These are phyloP conservation scores for Alternaria brassicae DNA, from an alignment of 2,329 filamentous ascomycete genomes.

Conservation along the genomic window DNA sequence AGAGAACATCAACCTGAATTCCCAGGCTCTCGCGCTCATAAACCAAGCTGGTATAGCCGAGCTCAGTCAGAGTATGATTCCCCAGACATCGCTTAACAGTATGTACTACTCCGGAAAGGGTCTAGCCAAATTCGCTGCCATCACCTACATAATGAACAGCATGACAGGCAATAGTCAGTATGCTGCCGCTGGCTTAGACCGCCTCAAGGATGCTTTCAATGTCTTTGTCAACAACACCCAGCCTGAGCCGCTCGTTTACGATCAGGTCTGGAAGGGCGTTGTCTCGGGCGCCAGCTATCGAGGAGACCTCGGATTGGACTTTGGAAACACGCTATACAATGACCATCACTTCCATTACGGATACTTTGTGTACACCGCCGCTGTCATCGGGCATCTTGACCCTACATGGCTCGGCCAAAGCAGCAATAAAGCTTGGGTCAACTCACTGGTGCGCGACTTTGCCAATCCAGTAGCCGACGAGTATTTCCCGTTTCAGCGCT, in stretches of 20 bases:
- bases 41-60: slow-evolving; percentile 71
- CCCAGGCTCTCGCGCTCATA: slow-evolving; percentile 65
- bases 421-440: slow-evolving; percentile 80
- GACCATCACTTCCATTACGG: slow-evolving; percentile 74
- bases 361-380: slow-evolving; percentile 89
- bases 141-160: slow-evolving; percentile 59
- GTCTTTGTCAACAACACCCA: slow-evolving; percentile 58
- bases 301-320: slow-evolving; percentile 69
- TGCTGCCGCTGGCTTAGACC: slow-evolving; percentile 60
- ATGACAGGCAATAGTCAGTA: slow-evolving; percentile 66
- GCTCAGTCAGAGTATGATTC: slow-evolving; percentile 75
- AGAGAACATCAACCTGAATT: slow-evolving; percentile 50
- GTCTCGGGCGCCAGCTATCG: slow-evolving; percentile 72
- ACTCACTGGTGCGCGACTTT: slow-evolving; percentile 81
- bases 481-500: slow-evolving; percentile 73
- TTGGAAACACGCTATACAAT: slow-evolving; percentile 88
- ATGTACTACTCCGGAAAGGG: slow-evolving; percentile 87
- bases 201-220: slow-evolving; percentile 59
- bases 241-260: slow-evolving; percentile 63
- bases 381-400: slow-evolving; percentile 83
- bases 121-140: slow-evolving; percentile 55
- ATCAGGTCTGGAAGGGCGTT: slow-evolving; percentile 76
- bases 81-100: slow-evolving; percentile 79
- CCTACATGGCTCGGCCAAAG: slow-evolving; percentile 70
- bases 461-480: slow-evolving; percentile 77